These are phyloP conservation scores for Beauveria australis DNA, from an alignment of 2,329 filamentous ascomycete genomes.

Conservation along the genomic window DNA sequence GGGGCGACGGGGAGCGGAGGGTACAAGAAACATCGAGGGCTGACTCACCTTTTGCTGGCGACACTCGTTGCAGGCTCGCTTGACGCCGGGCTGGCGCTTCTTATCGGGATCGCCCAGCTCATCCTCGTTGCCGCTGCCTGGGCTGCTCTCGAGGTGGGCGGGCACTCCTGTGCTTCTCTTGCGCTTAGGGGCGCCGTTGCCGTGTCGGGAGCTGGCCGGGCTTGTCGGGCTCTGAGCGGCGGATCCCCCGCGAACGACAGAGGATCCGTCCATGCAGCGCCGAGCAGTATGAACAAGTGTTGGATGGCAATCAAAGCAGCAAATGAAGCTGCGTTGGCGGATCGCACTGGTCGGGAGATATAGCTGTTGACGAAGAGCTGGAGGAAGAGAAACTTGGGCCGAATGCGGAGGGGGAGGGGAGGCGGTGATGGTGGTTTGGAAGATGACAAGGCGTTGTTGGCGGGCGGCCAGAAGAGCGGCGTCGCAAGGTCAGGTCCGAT, in stretches of 20 bases:
- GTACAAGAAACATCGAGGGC: not conserved
- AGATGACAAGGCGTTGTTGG: constrained; percentile 8
- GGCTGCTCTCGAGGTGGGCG: constrained; percentile 49
- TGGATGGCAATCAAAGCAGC: constrained; percentile 9
- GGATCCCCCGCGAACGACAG: constrained; percentile 34
- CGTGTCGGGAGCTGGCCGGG: constrained; percentile 45
- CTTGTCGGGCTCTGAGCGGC: constrained; percentile 47
- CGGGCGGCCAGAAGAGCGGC: constrained; percentile 2
- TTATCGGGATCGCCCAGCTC: constrained; percentile 47
- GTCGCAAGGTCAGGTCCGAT: not conserved
- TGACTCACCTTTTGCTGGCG: constrained; percentile 71
- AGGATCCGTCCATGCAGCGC: constrained; percentile 40
- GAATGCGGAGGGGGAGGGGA: constrained; percentile 23
- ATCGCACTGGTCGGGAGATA: constrained; percentile 17
- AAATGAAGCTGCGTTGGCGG: constrained; percentile 10
- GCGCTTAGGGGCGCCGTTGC: constrained; percentile 44
- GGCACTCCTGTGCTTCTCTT: constrained; percentile 48
- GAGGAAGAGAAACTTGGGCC: constrained; percentile 16
- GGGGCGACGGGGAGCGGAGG: not conserved
- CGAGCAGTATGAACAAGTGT: constrained; percentile 15
- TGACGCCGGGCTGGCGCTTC: constrained; percentile 60
- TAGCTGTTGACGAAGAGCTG: constrained; percentile 12
- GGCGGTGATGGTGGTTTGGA: constrained; percentile 14
- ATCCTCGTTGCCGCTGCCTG: constrained; percentile 51
- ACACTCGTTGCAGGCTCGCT: constrained; percentile 78